These are phyloP conservation scores for Acanthamoeba castellanii DNA, from an alignment of 208 protist species.

Conservation along the genomic window DNA sequence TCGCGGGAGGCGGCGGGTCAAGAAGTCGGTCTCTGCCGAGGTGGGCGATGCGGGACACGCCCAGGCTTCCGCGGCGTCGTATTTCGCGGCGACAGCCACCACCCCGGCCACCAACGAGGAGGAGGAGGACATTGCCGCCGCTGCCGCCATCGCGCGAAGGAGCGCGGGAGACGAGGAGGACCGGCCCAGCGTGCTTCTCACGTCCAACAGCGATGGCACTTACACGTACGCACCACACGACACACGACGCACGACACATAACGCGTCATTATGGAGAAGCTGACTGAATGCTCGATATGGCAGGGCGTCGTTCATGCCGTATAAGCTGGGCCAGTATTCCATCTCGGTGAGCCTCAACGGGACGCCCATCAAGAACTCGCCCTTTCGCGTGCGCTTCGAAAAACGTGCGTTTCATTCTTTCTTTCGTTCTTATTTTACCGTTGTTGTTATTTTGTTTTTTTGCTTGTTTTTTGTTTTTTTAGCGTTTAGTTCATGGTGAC, in stretches of 20 bases:
- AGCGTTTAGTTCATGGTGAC: not conserved
- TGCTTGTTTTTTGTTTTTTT: no score
- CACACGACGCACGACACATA: not conserved
- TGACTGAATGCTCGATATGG: not conserved
- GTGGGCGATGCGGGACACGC: no score
- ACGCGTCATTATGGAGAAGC: not conserved
- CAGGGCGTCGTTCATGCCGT: conserved; percentile 10
- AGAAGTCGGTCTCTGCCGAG: no score
- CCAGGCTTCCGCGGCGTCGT: not conserved
- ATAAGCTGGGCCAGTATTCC: not conserved
- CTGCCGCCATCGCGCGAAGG: not conserved
- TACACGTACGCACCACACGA: not conserved
- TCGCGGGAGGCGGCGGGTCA: no score
- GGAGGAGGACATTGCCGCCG: not conserved
- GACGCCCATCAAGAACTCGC: conserved; percentile 40
- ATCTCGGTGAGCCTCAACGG: conserved; percentile 31
- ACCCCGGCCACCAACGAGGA: not conserved
- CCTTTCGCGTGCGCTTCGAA: conserved; percentile 2
- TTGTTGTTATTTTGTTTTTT: no score
- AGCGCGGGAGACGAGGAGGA: not conserved
- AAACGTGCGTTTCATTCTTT: not conserved
- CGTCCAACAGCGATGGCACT: conserved; percentile 40
- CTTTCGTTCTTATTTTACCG: not conserved
- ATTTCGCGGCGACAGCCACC: not conserved
- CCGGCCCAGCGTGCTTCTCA: conserved; percentile 8